Evolutionary conservation across 2,329 filamentous ascomycete genomes (phyloP).

Genomic region (Cladophialophora chaetospira): DNA sequence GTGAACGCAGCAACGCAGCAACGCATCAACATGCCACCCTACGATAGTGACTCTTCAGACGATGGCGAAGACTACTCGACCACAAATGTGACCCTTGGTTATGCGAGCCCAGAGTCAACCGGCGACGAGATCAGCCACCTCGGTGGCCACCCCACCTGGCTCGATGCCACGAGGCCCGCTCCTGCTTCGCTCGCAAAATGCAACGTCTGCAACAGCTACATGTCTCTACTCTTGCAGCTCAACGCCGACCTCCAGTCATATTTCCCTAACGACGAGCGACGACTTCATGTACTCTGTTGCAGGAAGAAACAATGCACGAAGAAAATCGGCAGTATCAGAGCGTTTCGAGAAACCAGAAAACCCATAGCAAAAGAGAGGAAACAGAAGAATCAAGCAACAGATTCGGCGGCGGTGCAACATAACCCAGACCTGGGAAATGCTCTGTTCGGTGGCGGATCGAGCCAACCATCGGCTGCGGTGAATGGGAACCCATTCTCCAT

Average conservation of each 20-base stretch:
- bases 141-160: constrained; percentile 84
- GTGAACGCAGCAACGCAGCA: too few species aligned
- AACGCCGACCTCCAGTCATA: constrained; percentile 85
- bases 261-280: constrained; percentile 83
- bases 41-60: constrained; percentile 78
- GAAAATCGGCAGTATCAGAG: constrained; percentile 79
- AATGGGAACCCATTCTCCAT: constrained; percentile 59
- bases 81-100: constrained; percentile 88
- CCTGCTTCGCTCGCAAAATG: constrained; percentile 79
- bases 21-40: constrained; percentile 62
- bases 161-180: constrained; percentile 70
- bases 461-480: constrained; percentile 41
- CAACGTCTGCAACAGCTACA: constrained; percentile 79
- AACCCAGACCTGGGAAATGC: constrained; percentile 55
- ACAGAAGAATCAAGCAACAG: constrained; percentile 31
- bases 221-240: constrained; percentile 84
- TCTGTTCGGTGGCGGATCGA: constrained; percentile 62
- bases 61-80: constrained; percentile 60
- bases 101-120: constrained; percentile 75
- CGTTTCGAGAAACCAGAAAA: constrained; percentile 67
- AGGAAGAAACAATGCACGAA: constrained; percentile 75
- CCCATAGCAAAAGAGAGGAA: constrained; percentile 32
- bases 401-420: constrained; percentile 22
- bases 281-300: constrained; percentile 85
- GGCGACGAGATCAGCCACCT: constrained; percentile 85